Conservation (phyloP, 2,329 filamentous ascomycete genomes). For the Xylaria sp. region DNA sequence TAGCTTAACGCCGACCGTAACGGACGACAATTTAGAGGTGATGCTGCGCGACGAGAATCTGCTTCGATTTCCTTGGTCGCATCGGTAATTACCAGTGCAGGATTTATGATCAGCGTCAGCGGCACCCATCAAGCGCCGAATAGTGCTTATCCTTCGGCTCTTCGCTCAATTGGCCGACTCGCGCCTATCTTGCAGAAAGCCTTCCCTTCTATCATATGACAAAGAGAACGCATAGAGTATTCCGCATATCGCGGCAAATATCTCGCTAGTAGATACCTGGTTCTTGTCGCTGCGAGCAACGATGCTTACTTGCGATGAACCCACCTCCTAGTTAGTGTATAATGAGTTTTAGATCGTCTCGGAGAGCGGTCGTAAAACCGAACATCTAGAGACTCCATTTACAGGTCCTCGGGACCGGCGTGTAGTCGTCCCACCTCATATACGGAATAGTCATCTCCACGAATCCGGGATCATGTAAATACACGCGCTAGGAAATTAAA, state of each 20-base stretch:
- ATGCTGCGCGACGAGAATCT: conserved; percentile 18
- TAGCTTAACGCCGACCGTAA: conserved; percentile 11
- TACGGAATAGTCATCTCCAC: background rate
- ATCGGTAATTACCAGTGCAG: conserved; percentile 6
- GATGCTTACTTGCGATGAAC: background rate
- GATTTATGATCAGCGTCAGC: conserved; percentile 20
- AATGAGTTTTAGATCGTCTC: background rate
- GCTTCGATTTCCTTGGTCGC: conserved; percentile 11
- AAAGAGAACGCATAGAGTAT: background rate
- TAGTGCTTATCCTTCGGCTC: conserved; percentile 5
- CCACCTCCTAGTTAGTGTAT: background rate
- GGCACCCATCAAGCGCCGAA: background rate
- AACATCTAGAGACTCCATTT: background rate
- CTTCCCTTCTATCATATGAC: background rate
- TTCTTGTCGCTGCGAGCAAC: background rate
- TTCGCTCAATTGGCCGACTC: conserved; percentile 7
- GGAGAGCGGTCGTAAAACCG: background rate
- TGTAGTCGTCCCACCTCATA: conserved; percentile 1
- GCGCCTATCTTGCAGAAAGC: background rate
- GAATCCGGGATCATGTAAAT: background rate
- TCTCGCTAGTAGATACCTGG: background rate
- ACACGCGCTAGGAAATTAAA: conserved; percentile 8
- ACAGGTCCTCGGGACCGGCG: background rate
- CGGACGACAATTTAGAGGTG: background rate
- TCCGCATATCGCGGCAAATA: background rate